These are phyloP conservation scores for Rehmannia glutinosa DNA, from an alignment of 257 asterid species.

Conservation along the genomic window DNA sequence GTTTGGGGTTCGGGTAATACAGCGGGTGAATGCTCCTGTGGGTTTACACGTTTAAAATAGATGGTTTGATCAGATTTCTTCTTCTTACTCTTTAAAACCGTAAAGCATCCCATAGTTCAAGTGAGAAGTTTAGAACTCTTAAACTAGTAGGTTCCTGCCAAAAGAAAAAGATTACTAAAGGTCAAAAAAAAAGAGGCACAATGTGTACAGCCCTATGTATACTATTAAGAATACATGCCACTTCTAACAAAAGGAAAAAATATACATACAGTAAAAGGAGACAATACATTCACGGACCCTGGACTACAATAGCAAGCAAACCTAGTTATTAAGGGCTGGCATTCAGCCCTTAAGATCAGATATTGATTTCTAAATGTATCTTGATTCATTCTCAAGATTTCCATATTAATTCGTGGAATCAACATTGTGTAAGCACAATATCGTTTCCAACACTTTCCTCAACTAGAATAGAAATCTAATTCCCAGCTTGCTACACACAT, in stretches of 20 bases:
- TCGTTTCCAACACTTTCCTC: neutral
- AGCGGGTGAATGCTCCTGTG: conserved; percentile 60
- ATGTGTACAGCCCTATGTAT: neutral
- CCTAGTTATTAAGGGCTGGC: neutral
- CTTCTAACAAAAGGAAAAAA: neutral
- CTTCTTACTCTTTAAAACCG: conserved; percentile 60
- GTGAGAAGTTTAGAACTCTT: neutral
- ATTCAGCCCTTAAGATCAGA: neutral
- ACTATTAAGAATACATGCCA: neutral
- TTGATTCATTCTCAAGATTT: neutral
- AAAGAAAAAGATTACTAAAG: neutral
- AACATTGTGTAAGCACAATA: neutral
- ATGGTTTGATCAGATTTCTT: conserved; percentile 49
- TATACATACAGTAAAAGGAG: neutral
- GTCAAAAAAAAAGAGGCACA: neutral
- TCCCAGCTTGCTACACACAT: too few relatives aligned
- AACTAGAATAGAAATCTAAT: too few relatives aligned
- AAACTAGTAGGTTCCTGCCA: conserved; percentile 26
- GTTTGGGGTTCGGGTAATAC: conserved; percentile 69
- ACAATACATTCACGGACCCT: neutral
- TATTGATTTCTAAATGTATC: neutral
- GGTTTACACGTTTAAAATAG: conserved; percentile 39
- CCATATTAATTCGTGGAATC: neutral
- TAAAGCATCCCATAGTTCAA: conserved; percentile 35
- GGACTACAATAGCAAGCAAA: neutral